Conservation (phyloP, 345 rosid genomes). For the Mangifera indica region DNA sequence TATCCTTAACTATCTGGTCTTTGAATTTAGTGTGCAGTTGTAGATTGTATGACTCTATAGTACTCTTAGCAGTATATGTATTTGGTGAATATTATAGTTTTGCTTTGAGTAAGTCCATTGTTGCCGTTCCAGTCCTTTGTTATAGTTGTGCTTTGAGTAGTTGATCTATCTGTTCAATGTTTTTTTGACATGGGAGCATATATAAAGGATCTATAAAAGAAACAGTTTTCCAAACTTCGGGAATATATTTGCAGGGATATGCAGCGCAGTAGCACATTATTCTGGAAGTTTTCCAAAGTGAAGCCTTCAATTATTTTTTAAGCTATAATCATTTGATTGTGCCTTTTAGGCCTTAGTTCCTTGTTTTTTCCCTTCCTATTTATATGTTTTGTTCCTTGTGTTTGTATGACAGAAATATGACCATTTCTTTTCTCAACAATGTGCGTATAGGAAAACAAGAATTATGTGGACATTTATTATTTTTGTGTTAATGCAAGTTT, state of each 20-base stretch:
- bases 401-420: background rate
- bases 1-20: background rate
- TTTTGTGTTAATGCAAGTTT: background rate
- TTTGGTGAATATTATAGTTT: slow-evolving; percentile 2
- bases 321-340: background rate
- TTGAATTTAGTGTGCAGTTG: background rate
- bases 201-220: background rate
- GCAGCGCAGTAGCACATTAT: background rate
- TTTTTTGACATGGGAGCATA: background rate
- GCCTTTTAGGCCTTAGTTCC: background rate
- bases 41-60: background rate
- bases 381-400: background rate
- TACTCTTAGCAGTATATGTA: background rate
- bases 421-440: background rate
- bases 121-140: background rate
- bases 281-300: background rate
- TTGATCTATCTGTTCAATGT: background rate
- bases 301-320: background rate
- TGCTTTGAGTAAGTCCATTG: background rate
- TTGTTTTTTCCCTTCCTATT: background rate
- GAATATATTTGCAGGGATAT: background rate
- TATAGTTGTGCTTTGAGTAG: background rate
- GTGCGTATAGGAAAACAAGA: background rate
- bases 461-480: background rate
- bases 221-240: background rate